Conservation (phyloP, 139 green algal genomes). For the Volvox reticuliferus region DNA sequence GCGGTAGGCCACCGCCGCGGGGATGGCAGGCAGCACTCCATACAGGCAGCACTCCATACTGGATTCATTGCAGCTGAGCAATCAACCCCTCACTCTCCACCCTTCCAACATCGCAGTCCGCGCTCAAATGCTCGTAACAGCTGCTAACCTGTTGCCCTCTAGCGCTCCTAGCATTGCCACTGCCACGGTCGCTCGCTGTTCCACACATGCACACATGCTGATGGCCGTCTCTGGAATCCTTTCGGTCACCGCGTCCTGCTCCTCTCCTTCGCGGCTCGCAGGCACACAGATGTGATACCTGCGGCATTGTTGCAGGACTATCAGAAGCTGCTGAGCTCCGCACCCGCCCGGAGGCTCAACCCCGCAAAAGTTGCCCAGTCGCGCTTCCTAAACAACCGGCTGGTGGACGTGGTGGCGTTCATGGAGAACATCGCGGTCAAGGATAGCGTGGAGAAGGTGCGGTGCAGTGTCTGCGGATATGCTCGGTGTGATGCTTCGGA, state of each 20-base stretch:
- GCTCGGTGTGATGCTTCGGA: too few species aligned
- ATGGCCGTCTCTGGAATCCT: too few species aligned
- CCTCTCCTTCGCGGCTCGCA: neutral
- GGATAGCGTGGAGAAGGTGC: conserved; percentile 84
- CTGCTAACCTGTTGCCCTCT: too few species aligned
- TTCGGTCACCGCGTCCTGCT: too few species aligned
- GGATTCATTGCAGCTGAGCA: too few species aligned
- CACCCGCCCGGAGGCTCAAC: conserved; percentile 86
- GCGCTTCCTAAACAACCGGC: conserved; percentile 91
- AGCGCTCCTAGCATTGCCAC: neutral
- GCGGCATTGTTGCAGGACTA: conserved; percentile 86
- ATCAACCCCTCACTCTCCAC: too few species aligned
- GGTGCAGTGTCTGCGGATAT: neutral
- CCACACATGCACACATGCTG: too few species aligned
- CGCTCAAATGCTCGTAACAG: too few species aligned
- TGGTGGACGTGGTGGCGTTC: conserved; percentile 93
- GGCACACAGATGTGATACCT: conserved; percentile 86
- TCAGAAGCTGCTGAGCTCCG: conserved; percentile 88
- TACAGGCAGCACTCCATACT: too few species aligned
- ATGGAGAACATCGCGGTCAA: conserved; percentile 94
- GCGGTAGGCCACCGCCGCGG: conserved; percentile 85
- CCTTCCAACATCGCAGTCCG: too few species aligned
- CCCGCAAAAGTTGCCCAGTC: conserved; percentile 83
- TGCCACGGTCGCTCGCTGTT: too few species aligned
- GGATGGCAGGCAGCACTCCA: conserved; percentile 71